A percentile compares a stretch with the other conserved stretches of the same genome.
These are phyloP conservation scores for Dalbergia cultrata DNA, from an alignment of 306 rosid species.

Conservation along the genomic window DNA sequence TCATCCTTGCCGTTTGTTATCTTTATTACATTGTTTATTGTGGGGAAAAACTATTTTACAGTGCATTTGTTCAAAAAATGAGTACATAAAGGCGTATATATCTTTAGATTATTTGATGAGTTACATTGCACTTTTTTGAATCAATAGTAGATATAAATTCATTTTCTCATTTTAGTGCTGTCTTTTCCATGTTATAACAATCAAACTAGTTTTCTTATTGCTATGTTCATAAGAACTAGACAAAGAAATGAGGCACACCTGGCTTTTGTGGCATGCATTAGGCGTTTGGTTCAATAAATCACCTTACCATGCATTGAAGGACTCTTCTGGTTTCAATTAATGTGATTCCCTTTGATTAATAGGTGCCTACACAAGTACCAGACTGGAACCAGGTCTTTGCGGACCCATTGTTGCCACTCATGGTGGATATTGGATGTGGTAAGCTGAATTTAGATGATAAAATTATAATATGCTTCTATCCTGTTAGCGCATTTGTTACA, in stretches of 20 bases:
- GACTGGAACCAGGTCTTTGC: conserved; percentile 83
- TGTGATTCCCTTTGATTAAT: conserved; percentile 36
- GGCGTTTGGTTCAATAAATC: conserved; percentile 13
- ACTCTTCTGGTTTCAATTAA: conserved; percentile 25
- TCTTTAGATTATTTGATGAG: no score
- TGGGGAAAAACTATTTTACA: no score
- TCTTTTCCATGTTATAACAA: no score
- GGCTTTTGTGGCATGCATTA: conserved; percentile 4
- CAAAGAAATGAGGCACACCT: background rate
- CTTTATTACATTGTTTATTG: no score
- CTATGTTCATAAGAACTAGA: background rate
- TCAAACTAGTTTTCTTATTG: background rate
- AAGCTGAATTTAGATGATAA: conserved; percentile 37
- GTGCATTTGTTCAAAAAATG: no score
- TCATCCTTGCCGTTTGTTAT: no score
- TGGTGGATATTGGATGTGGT: conserved; percentile 97
- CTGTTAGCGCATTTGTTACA: conserved; percentile 14
- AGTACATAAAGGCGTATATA: no score
- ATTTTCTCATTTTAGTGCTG: no score
- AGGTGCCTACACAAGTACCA: conserved; percentile 78
- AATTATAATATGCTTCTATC: conserved; percentile 26
- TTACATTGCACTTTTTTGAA: background rate
- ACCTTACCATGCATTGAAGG: background rate
- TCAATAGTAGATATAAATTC: background rate
- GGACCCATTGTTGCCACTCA: conserved; percentile 89